phyloP scores from a whole-genome alignment of 306 rosid species.

The Corylus americana region DNA sequence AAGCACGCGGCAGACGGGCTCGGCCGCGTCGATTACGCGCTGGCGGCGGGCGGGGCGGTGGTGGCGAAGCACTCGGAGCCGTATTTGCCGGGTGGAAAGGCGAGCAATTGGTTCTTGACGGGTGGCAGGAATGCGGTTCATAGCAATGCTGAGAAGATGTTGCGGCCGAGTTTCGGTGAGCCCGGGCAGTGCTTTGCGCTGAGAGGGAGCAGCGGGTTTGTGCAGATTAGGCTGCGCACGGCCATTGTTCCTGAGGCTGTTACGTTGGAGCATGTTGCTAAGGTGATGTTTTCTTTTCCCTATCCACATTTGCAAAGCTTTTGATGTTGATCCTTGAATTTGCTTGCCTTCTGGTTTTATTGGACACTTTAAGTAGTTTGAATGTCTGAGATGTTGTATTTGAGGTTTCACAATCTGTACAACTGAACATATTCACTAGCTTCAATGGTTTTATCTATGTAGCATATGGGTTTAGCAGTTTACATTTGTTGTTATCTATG shows the following conservation, averaged over 20 bases:
- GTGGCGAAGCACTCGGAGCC: slow-evolving; percentile 80
- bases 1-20: slow-evolving; percentile 94
- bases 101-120: slow-evolving; percentile 48
- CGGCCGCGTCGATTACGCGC: slow-evolving; percentile 81
- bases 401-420: background rate
- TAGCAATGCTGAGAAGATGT: slow-evolving; percentile 65
- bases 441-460: too few relatives aligned
- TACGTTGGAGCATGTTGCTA: slow-evolving; percentile 92
- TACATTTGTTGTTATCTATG: too few relatives aligned
- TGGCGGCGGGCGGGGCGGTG: slow-evolving; percentile 60
- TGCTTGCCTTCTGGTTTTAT: background rate
- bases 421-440: background rate
- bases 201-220: slow-evolving; percentile 81
- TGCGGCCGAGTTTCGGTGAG: slow-evolving; percentile 93
- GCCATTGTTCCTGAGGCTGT: slow-evolving; percentile 84
- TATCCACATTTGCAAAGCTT: background rate
- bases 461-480: too few relatives aligned
- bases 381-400: background rate
- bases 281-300: slow-evolving; percentile 49
- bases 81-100: slow-evolving; percentile 31
- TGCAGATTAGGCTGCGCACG: slow-evolving; percentile 74
- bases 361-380: background rate
- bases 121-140: slow-evolving; percentile 44
- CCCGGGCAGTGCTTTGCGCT: slow-evolving; percentile 91
- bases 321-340: background rate